phyloP scores from a whole-genome alignment of 495 filamentous ascomycete species.

The Hyphodiscus hymeniophilus region DNA sequence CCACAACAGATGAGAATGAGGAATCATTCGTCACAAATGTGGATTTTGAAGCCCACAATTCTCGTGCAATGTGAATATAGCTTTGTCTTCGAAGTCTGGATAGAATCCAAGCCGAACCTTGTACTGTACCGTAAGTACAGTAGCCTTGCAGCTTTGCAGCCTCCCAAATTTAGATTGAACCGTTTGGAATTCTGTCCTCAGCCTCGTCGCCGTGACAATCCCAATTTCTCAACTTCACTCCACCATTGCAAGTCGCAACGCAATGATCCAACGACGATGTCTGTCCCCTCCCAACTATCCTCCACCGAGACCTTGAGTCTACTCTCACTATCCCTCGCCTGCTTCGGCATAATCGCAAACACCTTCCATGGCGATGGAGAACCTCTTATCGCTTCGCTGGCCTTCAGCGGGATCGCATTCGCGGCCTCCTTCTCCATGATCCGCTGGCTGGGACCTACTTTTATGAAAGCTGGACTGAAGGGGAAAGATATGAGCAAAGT shows the following conservation, averaged over 20 bases:
- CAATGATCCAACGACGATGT: slow-evolving; percentile 6
- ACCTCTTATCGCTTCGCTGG: slow-evolving; percentile 79
- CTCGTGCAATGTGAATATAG: no score
- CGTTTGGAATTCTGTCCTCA: slow-evolving; percentile 5
- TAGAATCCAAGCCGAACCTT: no score
- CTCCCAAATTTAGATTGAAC: background rate
- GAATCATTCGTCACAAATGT: no score
- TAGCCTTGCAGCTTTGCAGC: no score
- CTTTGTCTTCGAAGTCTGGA: no score
- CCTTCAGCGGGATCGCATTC: slow-evolving; percentile 80
- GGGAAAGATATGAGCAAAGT: slow-evolving; percentile 85
- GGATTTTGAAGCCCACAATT: no score
- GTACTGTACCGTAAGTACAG: no score
- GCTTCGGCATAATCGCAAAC: slow-evolving; percentile 66
- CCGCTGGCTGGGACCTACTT: slow-evolving; percentile 86
- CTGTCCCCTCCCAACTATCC: slow-evolving; percentile 42
- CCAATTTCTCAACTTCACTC: background rate
- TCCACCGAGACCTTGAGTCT: slow-evolving; percentile 63
- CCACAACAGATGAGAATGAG: no score
- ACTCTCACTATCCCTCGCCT: slow-evolving; percentile 56
- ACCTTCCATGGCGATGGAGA: slow-evolving; percentile 81
- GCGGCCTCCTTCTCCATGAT: slow-evolving; percentile 73
- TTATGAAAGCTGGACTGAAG: slow-evolving; percentile 83
- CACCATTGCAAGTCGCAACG: background rate
- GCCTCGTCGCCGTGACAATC: background rate